phyloP scores from a whole-genome alignment of 129 eudicot species.

The Flaveria trinervia region DNA sequence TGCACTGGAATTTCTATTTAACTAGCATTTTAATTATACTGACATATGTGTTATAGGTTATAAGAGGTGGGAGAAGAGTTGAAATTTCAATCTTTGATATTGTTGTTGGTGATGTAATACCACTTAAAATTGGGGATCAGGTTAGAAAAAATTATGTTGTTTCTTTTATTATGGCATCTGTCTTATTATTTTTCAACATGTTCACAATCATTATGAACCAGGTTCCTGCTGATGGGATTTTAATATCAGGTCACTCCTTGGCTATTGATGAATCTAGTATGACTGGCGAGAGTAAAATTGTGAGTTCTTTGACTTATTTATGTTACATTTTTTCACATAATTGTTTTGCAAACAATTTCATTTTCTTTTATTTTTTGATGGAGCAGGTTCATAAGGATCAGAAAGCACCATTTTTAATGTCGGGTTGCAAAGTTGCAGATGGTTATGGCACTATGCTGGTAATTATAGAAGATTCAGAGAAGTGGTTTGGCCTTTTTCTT shows the following conservation, averaged over 20 bases:
- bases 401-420: constrained; percentile 89
- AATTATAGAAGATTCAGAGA: constrained; percentile 17
- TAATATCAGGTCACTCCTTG: constrained; percentile 80
- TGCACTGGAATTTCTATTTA: constrained; percentile 1
- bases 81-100: constrained; percentile 80
- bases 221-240: constrained; percentile 96
- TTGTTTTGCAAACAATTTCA: constrained; percentile 2
- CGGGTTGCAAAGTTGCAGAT: constrained; percentile 98
- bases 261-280: constrained; percentile 95
- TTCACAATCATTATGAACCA: constrained; percentile 27
- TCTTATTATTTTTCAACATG: not conserved
- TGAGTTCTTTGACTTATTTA: constrained; percentile 24
- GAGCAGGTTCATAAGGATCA: constrained; percentile 76
- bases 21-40: constrained; percentile 18
- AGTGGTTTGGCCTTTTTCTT: not conserved
- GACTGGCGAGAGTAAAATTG: constrained; percentile 99
- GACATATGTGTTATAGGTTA: constrained; percentile 46
- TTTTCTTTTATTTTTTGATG: not conserved
- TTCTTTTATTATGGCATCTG: constrained; percentile 10
- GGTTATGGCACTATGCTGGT: constrained; percentile 99
- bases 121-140: constrained; percentile 97
- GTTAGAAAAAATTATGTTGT: constrained; percentile 30
- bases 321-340: not conserved
- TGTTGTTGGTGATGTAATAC: constrained; percentile 92
- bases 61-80: constrained; percentile 81